Conservation (phyloP, 768 basidiomycete genomes). For the Pleurotus djamor region DNA sequence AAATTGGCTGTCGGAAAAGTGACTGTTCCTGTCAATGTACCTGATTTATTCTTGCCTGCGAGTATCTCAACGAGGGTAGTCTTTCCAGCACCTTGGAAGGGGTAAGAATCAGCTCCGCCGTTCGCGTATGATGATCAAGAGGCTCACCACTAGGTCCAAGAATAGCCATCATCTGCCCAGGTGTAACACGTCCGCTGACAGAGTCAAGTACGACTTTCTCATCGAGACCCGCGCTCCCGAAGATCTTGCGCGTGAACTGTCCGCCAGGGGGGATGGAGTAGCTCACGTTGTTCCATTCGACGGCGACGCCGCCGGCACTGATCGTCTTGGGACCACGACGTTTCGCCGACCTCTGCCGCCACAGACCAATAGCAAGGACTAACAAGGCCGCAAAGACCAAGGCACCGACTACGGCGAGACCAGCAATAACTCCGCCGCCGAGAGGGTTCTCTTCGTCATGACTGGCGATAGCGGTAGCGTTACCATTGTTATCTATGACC, state of each 20-base stretch:
- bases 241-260: constrained; percentile 14
- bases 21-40: constrained; percentile 64
- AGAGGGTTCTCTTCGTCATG: constrained; percentile 43
- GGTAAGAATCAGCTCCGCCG: background rate
- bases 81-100: constrained; percentile 70
- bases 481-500: constrained; percentile 60
- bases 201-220: constrained; percentile 70
- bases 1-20: constrained; percentile 40
- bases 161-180: constrained; percentile 89
- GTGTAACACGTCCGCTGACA: constrained; percentile 65
- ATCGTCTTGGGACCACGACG: constrained; percentile 1
- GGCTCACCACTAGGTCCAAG: constrained; percentile 80
- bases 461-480: constrained; percentile 26
- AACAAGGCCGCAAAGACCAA: constrained; percentile 56
- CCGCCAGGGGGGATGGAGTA: constrained; percentile 50
- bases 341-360: constrained; percentile 62
- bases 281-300: constrained; percentile 68
- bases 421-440: constrained; percentile 85
- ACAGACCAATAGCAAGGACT: constrained; percentile 61
- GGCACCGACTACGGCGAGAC: constrained; percentile 79
- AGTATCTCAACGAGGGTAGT: constrained; percentile 91
- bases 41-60: constrained; percentile 79
- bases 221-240: constrained; percentile 14
- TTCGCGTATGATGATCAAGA: background rate
- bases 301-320: constrained; percentile 36